These are phyloP conservation scores for Cyamopsis tetragonoloba DNA, from an alignment of 306 rosid species.

Conservation along the genomic window DNA sequence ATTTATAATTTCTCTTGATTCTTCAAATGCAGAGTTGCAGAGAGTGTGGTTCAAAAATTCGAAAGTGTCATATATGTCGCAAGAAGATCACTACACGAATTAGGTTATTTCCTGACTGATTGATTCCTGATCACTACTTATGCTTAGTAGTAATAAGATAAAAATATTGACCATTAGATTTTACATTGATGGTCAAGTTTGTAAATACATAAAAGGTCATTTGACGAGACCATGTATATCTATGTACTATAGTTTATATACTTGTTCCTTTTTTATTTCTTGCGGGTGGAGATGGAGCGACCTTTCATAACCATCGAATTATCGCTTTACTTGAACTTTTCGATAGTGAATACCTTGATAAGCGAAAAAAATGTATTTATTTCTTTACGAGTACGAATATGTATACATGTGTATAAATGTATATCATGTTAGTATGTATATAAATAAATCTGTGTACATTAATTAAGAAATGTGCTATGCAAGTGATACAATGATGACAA, in stretches of 20 bases:
- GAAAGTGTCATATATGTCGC: slow-evolving; percentile 35
- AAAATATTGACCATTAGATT: background rate
- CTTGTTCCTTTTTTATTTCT: too few species aligned
- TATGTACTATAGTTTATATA: too few species aligned
- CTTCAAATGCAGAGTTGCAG: slow-evolving; percentile 33
- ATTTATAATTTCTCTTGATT: too few species aligned
- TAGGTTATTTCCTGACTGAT: slow-evolving; percentile 23
- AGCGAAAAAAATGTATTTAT: too few species aligned
- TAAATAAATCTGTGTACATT: background rate
- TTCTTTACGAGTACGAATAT: too few species aligned
- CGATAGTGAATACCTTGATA: too few species aligned
- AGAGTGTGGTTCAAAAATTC: slow-evolving; percentile 34
- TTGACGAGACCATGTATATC: background rate
- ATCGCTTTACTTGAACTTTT: too few species aligned
- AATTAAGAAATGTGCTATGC: too few species aligned
- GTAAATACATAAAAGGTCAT: background rate
- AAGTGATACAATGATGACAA: too few species aligned
- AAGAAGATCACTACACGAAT: slow-evolving; percentile 12
- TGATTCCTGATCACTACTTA: background rate
- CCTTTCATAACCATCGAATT: too few species aligned
- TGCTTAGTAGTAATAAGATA: background rate
- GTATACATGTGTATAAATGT: background rate
- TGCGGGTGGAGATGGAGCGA: too few species aligned
- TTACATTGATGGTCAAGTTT: background rate
- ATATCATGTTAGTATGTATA: background rate